Evolutionary conservation across 176 grass and related monocot species (phyloP).

Genomic region (Juncus effusus): DNA sequence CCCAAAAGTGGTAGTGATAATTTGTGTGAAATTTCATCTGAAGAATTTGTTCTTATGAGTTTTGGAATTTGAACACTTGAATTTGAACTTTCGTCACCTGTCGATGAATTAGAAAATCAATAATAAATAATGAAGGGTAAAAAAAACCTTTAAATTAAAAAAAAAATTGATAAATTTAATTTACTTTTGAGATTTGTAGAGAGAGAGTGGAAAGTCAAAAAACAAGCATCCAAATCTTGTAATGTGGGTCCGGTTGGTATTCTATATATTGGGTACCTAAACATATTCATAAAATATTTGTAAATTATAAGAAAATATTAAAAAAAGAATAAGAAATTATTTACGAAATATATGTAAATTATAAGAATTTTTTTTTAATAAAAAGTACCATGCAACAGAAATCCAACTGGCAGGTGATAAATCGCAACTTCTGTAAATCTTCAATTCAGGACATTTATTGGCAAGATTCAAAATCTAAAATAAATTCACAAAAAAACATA

Average conservation of each 20-base stretch:
- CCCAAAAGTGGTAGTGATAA: conserved; percentile 52
- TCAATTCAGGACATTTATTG: conserved; percentile 54
- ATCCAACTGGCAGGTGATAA: conserved; percentile 76
- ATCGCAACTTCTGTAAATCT: conserved; percentile 60
- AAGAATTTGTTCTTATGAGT: conserved; percentile 24
- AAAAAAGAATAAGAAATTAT: too few species aligned
- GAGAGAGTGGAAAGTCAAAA: conserved; percentile 72
- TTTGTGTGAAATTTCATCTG: conserved; percentile 33
- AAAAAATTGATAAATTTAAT: neutral
- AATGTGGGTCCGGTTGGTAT: conserved; percentile 74
- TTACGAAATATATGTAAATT: neutral
- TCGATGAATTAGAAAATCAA: conserved; percentile 11
- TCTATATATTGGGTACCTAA: conserved; percentile 81
- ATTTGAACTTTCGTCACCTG: conserved; percentile 19
- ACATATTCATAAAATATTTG: conserved; percentile 7
- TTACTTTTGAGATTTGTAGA: conserved; percentile 39
- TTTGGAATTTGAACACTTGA: conserved; percentile 27
- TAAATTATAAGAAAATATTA: too few species aligned
- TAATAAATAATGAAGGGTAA: neutral
- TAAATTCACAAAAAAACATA: neutral
- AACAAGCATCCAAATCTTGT: conserved; percentile 68
- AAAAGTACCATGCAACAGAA: conserved; percentile 73
- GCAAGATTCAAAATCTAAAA: conserved; percentile 61
- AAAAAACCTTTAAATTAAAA: neutral
- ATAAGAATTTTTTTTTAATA: conserved; percentile 14